phyloP scores from a whole-genome alignment of 2,329 filamentous ascomycete species.

The Thielaviopsis ethacetica region DNA sequence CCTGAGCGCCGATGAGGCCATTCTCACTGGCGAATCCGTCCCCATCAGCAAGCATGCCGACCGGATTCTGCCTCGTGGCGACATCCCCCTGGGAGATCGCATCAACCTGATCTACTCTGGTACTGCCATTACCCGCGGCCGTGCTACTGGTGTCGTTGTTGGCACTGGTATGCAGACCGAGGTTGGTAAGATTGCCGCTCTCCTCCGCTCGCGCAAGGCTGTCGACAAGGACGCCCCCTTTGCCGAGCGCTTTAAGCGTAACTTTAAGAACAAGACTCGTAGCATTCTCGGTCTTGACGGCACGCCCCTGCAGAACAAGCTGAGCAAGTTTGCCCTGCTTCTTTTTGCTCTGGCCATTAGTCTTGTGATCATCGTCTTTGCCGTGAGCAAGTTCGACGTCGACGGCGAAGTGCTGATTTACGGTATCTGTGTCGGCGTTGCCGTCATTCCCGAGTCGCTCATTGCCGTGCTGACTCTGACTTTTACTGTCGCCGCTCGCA shows the following conservation, averaged over 20 bases:
- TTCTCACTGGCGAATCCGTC: constrained; percentile 57
- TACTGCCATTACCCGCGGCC: constrained; percentile 55
- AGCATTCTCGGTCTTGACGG: constrained; percentile 52
- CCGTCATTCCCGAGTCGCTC: constrained; percentile 49
- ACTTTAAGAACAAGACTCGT: constrained; percentile 27
- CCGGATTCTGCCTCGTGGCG: constrained; percentile 31
- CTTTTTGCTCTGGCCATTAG: constrained; percentile 57
- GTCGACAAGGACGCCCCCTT: constrained; percentile 22
- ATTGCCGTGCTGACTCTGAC: constrained; percentile 57
- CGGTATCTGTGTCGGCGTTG: constrained; percentile 44
- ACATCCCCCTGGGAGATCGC: constrained; percentile 50
- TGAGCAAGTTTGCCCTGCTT: constrained; percentile 70
- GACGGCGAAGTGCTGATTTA: constrained; percentile 43
- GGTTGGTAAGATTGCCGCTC: constrained; percentile 58
- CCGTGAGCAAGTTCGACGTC: constrained; percentile 36
- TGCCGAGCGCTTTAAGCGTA: constrained; percentile 27
- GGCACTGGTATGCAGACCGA: constrained; percentile 59
- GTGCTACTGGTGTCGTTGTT: constrained; percentile 51
- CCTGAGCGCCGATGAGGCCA: constrained; percentile 58
- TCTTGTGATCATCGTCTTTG: constrained; percentile 45
- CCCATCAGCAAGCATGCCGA: constrained; percentile 51
- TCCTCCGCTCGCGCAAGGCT: constrained; percentile 41
- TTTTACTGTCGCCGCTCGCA: constrained; percentile 49
- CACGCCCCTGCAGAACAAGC: constrained; percentile 69
- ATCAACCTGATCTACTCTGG: constrained; percentile 56